Conservation (phyloP, 495 filamentous ascomycete genomes). For the Aspergillus nidulans region DNA sequence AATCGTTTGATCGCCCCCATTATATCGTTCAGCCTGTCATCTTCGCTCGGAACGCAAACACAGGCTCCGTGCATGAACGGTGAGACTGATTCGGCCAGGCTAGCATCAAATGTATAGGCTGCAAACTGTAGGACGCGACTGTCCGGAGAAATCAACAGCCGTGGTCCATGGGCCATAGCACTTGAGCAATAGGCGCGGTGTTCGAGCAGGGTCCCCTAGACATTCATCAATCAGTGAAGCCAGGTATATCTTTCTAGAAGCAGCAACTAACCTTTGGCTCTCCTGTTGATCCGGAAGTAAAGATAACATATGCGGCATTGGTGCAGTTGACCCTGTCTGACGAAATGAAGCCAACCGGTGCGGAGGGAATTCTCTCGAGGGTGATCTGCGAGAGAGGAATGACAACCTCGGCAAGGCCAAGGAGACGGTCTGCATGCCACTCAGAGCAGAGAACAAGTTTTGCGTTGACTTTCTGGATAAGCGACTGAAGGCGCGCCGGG, state of each 20-base stretch:
- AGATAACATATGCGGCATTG: conserved; percentile 43
- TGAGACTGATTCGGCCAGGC: conserved; percentile 38
- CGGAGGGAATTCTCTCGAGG: conserved; percentile 31
- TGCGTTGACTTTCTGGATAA: conserved; percentile 36
- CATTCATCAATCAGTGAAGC: background rate
- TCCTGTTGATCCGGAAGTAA: conserved; percentile 51
- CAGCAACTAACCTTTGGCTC: conserved; percentile 42
- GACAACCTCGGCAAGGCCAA: conserved; percentile 21
- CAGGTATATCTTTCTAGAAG: background rate
- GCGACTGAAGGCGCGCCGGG: conserved; percentile 38
- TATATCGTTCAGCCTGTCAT: conserved; percentile 47
- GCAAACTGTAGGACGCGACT: conserved; percentile 48
- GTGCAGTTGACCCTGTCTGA: conserved; percentile 22
- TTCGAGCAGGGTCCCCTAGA: conserved; percentile 45
- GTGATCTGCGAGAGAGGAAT: conserved; percentile 34
- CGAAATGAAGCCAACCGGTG: conserved; percentile 19
- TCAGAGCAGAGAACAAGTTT: conserved; percentile 52
- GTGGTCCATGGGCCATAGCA: conserved; percentile 38
- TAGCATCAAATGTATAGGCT: conserved; percentile 52
- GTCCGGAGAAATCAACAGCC: conserved; percentile 24
- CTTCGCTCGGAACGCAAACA: conserved; percentile 48
- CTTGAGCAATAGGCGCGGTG: conserved; percentile 42
- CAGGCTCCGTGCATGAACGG: conserved; percentile 41
- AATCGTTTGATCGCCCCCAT: conserved; percentile 41
- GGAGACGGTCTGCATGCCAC: conserved; percentile 23